Percentiles rank a stretch among this genome's conserved stretches.
Evolutionary conservation across 345 rosid genomes (phyloP).

Genomic region (Cardamine chenopodiifolia): DNA sequence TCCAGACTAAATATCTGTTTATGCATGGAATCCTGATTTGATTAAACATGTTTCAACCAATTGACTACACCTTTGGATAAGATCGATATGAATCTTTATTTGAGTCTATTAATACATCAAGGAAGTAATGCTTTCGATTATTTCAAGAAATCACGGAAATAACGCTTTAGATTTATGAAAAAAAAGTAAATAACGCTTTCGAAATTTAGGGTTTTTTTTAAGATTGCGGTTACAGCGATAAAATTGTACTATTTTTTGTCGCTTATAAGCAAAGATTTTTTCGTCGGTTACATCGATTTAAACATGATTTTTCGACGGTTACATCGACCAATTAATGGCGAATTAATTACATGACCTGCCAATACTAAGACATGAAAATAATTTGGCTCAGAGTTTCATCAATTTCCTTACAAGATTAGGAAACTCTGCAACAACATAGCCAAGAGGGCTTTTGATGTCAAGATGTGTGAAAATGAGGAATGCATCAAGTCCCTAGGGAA

Average conservation of each 20-base stretch:
- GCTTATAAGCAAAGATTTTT: no score
- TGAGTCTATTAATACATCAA: neutral
- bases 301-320: conserved; percentile 3
- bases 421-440: conserved; percentile 6
- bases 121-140: neutral
- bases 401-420: conserved; percentile 6
- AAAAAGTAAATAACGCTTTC: neutral
- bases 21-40: conserved; percentile 8
- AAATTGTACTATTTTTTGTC: neutral
- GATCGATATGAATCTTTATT: neutral
- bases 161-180: neutral
- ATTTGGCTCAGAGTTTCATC: neutral
- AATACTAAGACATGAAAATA: conserved; percentile 8
- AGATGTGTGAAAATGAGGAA: conserved; percentile 34
- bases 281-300: conserved; percentile 13
- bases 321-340: conserved; percentile 7
- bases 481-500: conserved; percentile 42
- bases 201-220: neutral
- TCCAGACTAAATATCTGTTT: neutral
- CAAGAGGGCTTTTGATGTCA: conserved; percentile 31
- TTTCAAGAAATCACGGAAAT: neutral
- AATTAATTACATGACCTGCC: conserved; percentile 28
- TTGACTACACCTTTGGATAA: neutral
- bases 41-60: neutral
- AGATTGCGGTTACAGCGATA: neutral